Evolutionary conservation across 2,329 filamentous ascomycete genomes (phyloP), one percentile per base, ranked within the genome.

Genomic region (Dactylellina leptospora): DNA sequence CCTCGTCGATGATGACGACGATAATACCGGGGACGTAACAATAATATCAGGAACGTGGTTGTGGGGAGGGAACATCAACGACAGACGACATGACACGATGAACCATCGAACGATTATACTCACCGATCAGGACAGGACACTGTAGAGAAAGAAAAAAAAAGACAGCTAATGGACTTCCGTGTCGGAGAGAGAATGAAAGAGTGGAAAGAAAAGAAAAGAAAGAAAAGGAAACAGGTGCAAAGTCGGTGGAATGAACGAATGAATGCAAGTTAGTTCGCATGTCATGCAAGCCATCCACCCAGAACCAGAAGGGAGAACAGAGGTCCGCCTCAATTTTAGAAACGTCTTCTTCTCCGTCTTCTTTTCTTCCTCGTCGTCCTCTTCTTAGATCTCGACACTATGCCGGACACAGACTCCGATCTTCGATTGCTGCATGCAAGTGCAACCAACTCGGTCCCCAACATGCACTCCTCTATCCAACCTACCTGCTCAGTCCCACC

Each of bases 321-420:
- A 27, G 59, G 66, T 72, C 68, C 68, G 68, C 68, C 68, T 72
- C 68, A 59, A 58, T 61, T 27, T 48, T 30, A 61, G 54, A 53
- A 59, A 59, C 62, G 30, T 25, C 28, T 28, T 27, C 58, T 42
- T 28, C 23, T 44, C 47, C 48, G 36, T 40, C 18, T 40, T 40
- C 16, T 38, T 38, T 38, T 38, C 9, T 38, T 11, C 3, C 33
- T 38, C 8, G 4, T 40, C 13, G 36, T n/a, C 18, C 18, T 40
- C 33, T 40, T 16, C 13, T n/a, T 40, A 56, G 50, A 22, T 38
- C 50, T 22, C 22, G 8, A 36, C 11, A 25, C 50, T 33, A 71
- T 59, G 56, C 59, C 68, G 58, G 51, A 63, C 59, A 58, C 50
- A 30, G 58, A 20, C 47, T 42, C 38, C 45, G 68, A 72, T 72